These are phyloP conservation scores for Colletotrichum cereale DNA, from an alignment of 2,329 filamentous ascomycete species.

Conservation along the genomic window DNA sequence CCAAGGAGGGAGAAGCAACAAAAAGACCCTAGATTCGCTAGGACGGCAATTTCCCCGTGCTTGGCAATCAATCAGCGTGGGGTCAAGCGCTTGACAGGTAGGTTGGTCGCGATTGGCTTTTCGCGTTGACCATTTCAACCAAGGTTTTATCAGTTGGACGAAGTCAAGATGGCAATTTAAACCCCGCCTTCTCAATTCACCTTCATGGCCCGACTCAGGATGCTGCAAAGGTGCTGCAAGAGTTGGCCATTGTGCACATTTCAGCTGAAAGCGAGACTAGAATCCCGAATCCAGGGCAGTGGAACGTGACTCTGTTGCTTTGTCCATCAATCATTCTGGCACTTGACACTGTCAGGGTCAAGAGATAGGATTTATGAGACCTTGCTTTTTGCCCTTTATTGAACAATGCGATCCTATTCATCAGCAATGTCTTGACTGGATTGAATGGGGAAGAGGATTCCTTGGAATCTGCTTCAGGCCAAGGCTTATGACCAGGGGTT, in stretches of 20 bases:
- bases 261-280: not conserved
- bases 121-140: not conserved
- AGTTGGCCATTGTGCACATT: not conserved
- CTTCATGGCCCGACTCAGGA: not conserved
- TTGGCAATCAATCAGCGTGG: not conserved
- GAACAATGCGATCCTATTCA: accelerated
- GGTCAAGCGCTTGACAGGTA: not conserved
- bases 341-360: not conserved
- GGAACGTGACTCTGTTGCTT: not conserved
- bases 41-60: not conserved
- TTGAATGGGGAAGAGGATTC: not conserved
- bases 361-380: not conserved
- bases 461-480: not conserved
- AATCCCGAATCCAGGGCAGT: not conserved
- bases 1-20: not conserved
- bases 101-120: not conserved
- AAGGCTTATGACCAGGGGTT: no score
- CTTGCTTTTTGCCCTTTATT: not conserved
- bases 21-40: not conserved
- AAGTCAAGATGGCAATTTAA: not conserved
- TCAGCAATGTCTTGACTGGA: not conserved
- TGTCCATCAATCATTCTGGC: not conserved
- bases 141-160: not conserved
- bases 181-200: not conserved
- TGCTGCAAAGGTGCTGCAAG: not conserved